phyloP scores from a whole-genome alignment of 2,329 filamentous ascomycete genomes.

The Zasmidium cellare region DNA sequence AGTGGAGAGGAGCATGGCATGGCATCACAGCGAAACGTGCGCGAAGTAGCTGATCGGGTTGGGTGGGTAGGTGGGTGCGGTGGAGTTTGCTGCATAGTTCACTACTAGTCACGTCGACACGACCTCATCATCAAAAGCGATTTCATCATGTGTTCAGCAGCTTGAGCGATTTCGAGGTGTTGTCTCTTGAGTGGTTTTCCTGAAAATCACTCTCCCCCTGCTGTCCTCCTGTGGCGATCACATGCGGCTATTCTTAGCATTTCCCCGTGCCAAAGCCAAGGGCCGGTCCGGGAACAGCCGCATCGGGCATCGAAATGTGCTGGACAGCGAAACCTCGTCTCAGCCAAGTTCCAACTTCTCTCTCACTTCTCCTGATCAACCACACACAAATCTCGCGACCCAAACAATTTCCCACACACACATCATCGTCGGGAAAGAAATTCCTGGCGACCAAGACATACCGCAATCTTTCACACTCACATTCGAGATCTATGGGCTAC shows the following conservation, averaged over 20 bases:
- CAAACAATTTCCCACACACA: neutral
- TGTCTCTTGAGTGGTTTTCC: neutral
- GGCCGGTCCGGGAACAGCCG: neutral
- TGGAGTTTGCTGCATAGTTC: neutral
- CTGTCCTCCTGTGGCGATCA: neutral
- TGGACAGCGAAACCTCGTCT: neutral
- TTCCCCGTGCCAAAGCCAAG: no score
- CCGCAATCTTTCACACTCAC: neutral
- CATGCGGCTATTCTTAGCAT: neutral
- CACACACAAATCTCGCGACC: neutral
- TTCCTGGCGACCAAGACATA: neutral
- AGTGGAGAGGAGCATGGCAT: neutral
- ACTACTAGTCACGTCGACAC: neutral
- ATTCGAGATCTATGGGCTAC: conserved; percentile 49
- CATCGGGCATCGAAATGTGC: no score
- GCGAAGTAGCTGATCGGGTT: conserved; percentile 2
- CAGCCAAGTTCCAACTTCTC: neutral
- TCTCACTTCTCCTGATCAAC: neutral
- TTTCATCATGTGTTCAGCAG: neutral
- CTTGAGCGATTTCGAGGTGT: neutral
- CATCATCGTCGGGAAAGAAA: neutral
- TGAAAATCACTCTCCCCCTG: neutral
- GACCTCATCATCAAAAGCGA: neutral
- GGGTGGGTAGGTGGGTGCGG: neutral
- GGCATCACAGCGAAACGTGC: neutral